phyloP scores from a whole-genome alignment of 768 basidiomycete genomes.

The Podaxis sp. region DNA sequence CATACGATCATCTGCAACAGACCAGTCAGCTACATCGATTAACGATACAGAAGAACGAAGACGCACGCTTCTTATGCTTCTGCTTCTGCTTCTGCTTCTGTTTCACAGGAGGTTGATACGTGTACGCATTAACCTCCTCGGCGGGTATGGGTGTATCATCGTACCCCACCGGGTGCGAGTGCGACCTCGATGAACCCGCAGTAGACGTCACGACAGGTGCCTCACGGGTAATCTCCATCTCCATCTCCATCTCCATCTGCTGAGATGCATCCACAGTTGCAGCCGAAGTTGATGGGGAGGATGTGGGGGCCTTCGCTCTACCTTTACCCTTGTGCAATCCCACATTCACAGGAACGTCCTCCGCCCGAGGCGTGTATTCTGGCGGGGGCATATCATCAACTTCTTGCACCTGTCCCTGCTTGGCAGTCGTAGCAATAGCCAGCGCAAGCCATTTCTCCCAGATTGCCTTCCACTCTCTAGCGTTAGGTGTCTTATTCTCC shows the following conservation, averaged over 20 bases:
- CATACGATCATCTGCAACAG: conserved; percentile 74
- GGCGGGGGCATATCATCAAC: conserved; percentile 63
- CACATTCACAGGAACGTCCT: background rate
- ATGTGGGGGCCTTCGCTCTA: background rate
- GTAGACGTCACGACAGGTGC: conserved; percentile 13
- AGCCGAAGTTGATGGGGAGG: background rate
- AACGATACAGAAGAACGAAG: background rate
- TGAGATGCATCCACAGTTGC: background rate
- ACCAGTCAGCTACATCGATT: conserved; percentile 12
- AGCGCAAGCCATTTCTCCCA: conserved; percentile 79
- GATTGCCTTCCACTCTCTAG: conserved; percentile 60
- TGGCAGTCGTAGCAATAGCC: conserved; percentile 48
- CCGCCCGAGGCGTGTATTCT: conserved; percentile 68
- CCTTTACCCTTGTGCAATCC: conserved; percentile 1
- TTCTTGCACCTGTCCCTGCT: conserved; percentile 29
- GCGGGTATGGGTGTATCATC: conserved; percentile 53
- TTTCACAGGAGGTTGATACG: conserved; percentile 55
- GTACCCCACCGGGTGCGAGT: conserved; percentile 41
- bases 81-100: conserved; percentile 29
- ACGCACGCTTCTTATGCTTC: conserved; percentile 69
- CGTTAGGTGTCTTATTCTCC: conserved; percentile 38
- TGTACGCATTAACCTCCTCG: conserved; percentile 68
- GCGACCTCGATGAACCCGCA: conserved; percentile 23
- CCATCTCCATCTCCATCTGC: conserved; percentile 17
- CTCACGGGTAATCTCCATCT: conserved; percentile 19